phyloP scores from a whole-genome alignment of 2,329 filamentous ascomycete genomes.

The Geosmithia flava region DNA sequence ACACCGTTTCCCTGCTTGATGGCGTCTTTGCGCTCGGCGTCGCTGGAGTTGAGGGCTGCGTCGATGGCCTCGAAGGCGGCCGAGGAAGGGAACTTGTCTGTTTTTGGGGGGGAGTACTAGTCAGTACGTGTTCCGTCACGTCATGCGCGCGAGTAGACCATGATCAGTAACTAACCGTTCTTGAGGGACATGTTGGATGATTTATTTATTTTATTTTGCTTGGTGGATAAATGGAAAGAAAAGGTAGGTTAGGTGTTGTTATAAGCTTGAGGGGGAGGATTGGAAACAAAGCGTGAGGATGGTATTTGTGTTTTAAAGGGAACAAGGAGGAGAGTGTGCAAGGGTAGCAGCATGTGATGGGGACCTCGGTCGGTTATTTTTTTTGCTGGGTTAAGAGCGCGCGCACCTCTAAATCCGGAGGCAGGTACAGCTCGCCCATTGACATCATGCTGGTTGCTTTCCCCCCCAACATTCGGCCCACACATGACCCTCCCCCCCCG shows the following conservation, averaged over 20 bases:
- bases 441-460: conserved; percentile 2
- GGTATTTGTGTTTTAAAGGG: neutral
- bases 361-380: conserved; percentile 12
- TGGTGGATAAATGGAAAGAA: neutral
- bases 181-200: conserved; percentile 54
- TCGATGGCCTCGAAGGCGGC: conserved; percentile 85
- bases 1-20: conserved; percentile 80
- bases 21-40: conserved; percentile 70
- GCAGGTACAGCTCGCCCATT: neutral
- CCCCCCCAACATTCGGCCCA: neutral
- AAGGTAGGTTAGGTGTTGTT: neutral
- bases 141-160: too few relatives aligned
- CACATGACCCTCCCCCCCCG: too few relatives aligned
- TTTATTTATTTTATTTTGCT: neutral
- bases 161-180: conserved; percentile 49
- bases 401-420: neutral
- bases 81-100: conserved; percentile 80
- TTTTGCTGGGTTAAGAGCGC: conserved; percentile 1
- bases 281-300: neutral
- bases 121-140: neutral
- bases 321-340: neutral
- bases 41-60: conserved; percentile 51
- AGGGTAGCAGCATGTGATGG: conserved; percentile 16
- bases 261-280: neutral
- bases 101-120: neutral